Evolutionary conservation across 768 basidiomycete species (phyloP).

Genomic region (Lepiota brunneoincarnata): DNA sequence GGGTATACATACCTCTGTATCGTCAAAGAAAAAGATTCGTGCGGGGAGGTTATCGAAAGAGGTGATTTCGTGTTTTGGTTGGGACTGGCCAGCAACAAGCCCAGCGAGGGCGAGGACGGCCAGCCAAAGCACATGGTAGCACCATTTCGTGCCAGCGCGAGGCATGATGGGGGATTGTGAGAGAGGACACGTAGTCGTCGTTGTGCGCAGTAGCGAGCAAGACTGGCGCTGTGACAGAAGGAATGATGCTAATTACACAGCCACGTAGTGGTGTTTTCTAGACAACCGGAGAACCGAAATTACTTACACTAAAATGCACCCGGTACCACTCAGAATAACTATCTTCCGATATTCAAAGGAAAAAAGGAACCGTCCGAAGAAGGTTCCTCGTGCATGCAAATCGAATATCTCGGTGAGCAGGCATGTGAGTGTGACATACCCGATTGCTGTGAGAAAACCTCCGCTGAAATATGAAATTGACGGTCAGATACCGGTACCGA

Average conservation of each 20-base stretch:
- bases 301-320: too few species aligned
- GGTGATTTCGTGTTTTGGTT: slow-evolving; percentile 44
- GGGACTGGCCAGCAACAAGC: slow-evolving; percentile 1
- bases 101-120: neutral
- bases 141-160: slow-evolving; percentile 4
- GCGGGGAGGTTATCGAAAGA: slow-evolving; percentile 73
- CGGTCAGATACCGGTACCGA: too few species aligned
- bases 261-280: too few species aligned
- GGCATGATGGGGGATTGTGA: neutral
- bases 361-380: too few species aligned
- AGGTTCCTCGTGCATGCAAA: too few species aligned
- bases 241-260: slow-evolving; percentile 11
- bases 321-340: too few species aligned
- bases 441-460: too few species aligned
- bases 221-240: slow-evolving; percentile 7
- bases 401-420: too few species aligned
- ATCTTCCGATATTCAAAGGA: too few species aligned
- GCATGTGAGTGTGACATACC: too few species aligned
- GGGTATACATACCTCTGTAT: slow-evolving; percentile 59
- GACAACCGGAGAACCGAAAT: too few species aligned
- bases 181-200: slow-evolving; percentile 13
- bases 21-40: slow-evolving; percentile 89
- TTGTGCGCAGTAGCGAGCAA: neutral
- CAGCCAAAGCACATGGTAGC: slow-evolving; percentile 6
- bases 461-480: too few species aligned